These are phyloP conservation scores for Ceratobasidium sp. DNA, from an alignment of 1,284 basidiomycete genomes.

Conservation along the genomic window DNA sequence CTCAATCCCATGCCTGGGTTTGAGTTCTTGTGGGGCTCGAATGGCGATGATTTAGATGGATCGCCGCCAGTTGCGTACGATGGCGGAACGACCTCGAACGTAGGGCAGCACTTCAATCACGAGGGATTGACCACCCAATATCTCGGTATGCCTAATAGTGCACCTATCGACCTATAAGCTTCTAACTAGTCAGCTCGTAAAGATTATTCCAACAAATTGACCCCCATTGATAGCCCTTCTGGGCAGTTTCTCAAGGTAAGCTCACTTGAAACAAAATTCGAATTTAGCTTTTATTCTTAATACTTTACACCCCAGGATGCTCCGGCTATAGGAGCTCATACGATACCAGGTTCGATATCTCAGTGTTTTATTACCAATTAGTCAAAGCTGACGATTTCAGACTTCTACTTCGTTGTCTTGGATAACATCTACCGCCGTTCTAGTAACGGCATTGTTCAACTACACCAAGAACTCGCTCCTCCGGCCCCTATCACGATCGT, in stretches of 20 bases:
- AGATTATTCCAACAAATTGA: neutral
- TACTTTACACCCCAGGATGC: neutral
- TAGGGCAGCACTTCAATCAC: neutral
- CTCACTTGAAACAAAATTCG: neutral
- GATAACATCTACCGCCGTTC: neutral
- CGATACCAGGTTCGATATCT: neutral
- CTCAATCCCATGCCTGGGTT: neutral
- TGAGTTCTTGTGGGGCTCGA: neutral
- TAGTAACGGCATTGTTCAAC: neutral
- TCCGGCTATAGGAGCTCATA: neutral
- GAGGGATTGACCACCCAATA: neutral
- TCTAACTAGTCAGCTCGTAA: neutral
- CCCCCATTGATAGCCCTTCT: neutral
- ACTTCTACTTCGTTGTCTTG: neutral
- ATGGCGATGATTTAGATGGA: neutral
- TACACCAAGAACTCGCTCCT: neutral
- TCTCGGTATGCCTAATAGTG: neutral
- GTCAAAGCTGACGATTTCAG: neutral
- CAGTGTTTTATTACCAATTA: neutral
- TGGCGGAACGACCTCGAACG: neutral
- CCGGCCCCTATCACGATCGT: neutral
- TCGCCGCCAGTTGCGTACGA: neutral
- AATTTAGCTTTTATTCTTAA: neutral
- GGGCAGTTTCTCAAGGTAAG: neutral
- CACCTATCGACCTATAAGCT: neutral